Conservation (phyloP, 805 yeast genomes). For the Lachancea quebecensis region DNA sequence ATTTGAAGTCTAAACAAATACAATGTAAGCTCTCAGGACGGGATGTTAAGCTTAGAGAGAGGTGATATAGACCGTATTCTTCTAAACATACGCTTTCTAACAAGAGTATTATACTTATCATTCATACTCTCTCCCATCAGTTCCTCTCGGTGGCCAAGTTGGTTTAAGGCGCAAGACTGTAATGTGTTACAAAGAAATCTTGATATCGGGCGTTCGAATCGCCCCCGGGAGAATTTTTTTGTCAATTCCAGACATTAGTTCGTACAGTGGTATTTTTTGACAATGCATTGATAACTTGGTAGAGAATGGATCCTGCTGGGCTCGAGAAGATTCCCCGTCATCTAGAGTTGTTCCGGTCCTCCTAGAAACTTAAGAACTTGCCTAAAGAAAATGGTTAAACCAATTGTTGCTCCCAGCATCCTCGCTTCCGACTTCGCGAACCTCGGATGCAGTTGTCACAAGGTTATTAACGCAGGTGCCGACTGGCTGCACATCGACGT, state of each 20-base stretch:
- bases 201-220: conserved; percentile 47
- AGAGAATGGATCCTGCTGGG: too few species aligned
- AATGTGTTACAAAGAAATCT: conserved; percentile 35
- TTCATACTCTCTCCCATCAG: background rate
- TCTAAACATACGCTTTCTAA: too few species aligned
- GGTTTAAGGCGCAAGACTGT: conserved; percentile 43
- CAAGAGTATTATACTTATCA: background rate
- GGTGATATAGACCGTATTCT: too few species aligned
- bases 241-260: background rate
- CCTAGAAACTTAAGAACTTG: background rate
- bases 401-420: conserved; percentile 90
- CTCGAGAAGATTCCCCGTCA: background rate
- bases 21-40: too few species aligned
- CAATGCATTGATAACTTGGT: too few species aligned
- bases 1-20: too few species aligned
- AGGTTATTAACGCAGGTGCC: conserved; percentile 71
- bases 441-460: conserved; percentile 79
- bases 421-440: conserved; percentile 88
- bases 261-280: too few species aligned
- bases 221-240: conserved; percentile 40
- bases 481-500: conserved; percentile 98
- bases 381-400: conserved; percentile 50
- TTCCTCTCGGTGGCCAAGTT: conserved; percentile 39
- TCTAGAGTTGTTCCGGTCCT: background rate
- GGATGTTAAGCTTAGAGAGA: too few species aligned